Evolutionary conservation across 169 alveolate genomes (phyloP).

Genomic region (Theileria luwenshuni): DNA sequence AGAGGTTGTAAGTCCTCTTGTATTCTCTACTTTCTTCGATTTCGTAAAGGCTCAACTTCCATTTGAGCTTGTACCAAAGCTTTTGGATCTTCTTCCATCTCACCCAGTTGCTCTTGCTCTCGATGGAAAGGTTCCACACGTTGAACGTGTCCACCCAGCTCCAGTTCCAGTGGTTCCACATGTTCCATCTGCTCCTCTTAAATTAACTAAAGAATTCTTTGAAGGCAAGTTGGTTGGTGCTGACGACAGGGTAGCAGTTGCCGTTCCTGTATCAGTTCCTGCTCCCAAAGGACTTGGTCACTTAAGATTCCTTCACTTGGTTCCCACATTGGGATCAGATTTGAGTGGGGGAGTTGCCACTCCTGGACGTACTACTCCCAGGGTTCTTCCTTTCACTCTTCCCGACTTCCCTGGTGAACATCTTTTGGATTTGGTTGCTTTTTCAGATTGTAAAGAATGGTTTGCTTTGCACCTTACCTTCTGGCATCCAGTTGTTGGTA

Average conservation of each 20-base stretch:
- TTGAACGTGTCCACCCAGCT: background rate
- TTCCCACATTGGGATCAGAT: background rate
- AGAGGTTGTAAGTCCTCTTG: background rate
- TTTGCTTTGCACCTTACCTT: background rate
- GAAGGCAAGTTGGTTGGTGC: background rate
- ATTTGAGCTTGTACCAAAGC: background rate
- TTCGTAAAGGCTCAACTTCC: background rate
- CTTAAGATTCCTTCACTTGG: background rate
- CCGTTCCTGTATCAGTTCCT: background rate
- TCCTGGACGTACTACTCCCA: background rate
- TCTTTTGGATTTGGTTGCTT: background rate
- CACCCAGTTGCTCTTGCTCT: slow-evolving; percentile 3
- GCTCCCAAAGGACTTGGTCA: background rate
- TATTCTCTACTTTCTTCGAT: background rate
- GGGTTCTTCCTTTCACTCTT: background rate
- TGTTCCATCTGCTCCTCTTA: slow-evolving; percentile 4
- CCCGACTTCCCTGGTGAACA: background rate
- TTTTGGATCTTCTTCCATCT: slow-evolving; percentile 1
- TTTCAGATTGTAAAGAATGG: slow-evolving; percentile 4
- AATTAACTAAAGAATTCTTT: background rate
- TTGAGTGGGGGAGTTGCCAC: slow-evolving; percentile 7
- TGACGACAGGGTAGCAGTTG: background rate
- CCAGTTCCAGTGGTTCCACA: background rate
- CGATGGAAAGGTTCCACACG: background rate
- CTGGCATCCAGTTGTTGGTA: background rate